Conservation (phyloP, 495 filamentous ascomycete genomes). For the Saxophila tyrrhenica region DNA sequence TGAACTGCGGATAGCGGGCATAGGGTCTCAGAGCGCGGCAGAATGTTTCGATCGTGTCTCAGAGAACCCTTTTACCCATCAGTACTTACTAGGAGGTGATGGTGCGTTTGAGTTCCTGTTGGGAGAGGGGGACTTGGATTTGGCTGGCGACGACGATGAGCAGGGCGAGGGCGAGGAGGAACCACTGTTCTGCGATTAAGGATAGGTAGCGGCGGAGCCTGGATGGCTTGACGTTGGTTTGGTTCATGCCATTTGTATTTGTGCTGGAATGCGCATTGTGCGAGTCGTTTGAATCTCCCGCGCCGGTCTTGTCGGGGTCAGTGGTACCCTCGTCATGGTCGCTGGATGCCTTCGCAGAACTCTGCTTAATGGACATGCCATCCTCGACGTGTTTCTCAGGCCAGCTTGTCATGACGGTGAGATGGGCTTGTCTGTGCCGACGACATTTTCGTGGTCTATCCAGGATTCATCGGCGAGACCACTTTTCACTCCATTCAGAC, state of each 20-base stretch:
- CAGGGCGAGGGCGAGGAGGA: conserved; percentile 22
- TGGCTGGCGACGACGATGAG: conserved; percentile 32
- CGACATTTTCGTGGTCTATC: too few species aligned
- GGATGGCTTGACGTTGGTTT: background rate
- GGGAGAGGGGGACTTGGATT: conserved; percentile 28
- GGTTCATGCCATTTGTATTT: too few species aligned
- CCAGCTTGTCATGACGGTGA: background rate
- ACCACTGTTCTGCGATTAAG: conserved; percentile 24
- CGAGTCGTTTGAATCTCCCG: background rate
- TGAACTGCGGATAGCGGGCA: too few species aligned
- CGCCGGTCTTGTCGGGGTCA: background rate
- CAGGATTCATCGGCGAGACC: too few species aligned
- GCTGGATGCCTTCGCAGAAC: background rate
- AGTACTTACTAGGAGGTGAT: conserved; percentile 33
- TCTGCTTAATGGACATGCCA: background rate
- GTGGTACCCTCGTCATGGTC: background rate
- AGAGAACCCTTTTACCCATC: too few species aligned
- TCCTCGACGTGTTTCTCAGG: background rate
- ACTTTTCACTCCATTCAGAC: too few species aligned
- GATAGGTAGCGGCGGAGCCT: background rate
- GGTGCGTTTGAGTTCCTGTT: conserved; percentile 28
- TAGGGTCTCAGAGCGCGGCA: too few species aligned
- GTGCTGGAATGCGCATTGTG: background rate
- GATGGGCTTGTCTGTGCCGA: too few species aligned
- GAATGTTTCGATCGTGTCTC: too few species aligned